Base-by-base conservation (phyloP, 208 protist species). In the Leishmania gerbilli region DNA sequence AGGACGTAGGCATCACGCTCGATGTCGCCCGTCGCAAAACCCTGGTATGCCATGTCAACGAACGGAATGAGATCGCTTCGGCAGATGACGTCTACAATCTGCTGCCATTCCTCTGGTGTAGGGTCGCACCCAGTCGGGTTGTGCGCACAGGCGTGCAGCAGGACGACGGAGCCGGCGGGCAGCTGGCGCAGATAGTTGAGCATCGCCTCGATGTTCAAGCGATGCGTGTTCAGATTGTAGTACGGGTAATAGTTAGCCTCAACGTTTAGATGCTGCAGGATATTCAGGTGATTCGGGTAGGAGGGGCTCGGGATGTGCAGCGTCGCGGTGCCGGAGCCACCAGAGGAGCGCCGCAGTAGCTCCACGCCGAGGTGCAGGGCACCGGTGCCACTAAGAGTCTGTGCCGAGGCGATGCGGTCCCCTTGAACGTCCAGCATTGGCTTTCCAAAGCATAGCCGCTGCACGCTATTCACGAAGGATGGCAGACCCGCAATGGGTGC, bases 61-160 rank as follows among this genome's bases (percentile, higher is more conserved):
- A 99, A 97, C 34, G 99, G 90, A 31, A 97, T 81, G 9, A 99
- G 89, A 40, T 98, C 90, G 0, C 92, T 75, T n/a, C 93, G 84
- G 74, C 88, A 84, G 64, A 95, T 77, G 11, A 97, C 88, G 24
- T 97, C 86, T 11, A 90, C 84, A 75, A 99, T 98, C 42, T 90
- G 53, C 62, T 88, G 67, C 98, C 98, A 99, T 84, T 99, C 92
- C 45, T 94, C 95, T 11, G 82, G 60, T 0, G 97, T 98, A 68
- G 98, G 99, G 85, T 99, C 99, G 13, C 97, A 93, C 58, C 99
- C 99, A 17, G 99, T 99, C 45, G 99, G 99, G 89, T 99, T 99
- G 92, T 99, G 99, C 9, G 99, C 98, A 83, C 98, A 99, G 5
- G 96, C 93, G 85, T 99, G 99, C 15, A 99, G 83, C 27, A 99